Percentiles rank a stretch among this genome's conserved stretches.
These are phyloP conservation scores for Flaveria linearis DNA, from an alignment of 129 eudicot genomes.

Conservation along the genomic window DNA sequence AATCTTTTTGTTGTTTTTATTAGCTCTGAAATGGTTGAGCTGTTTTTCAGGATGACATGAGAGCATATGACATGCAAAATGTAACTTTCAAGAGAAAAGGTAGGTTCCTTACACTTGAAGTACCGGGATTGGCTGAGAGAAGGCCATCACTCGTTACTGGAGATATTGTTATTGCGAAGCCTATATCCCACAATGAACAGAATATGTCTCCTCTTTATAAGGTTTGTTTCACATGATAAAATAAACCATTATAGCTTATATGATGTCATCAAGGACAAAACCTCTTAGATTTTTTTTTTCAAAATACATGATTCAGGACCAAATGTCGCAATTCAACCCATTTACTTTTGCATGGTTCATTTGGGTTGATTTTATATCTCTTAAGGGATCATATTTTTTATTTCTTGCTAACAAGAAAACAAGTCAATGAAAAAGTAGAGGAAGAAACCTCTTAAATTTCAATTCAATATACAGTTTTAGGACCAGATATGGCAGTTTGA, in stretches of 20 bases:
- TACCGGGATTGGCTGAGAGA: conserved; percentile 90
- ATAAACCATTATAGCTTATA: neutral
- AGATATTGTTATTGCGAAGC: conserved; percentile 57
- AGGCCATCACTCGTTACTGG: conserved; percentile 77
- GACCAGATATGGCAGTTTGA: neutral
- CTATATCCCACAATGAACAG: conserved; percentile 42
- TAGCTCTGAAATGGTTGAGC: conserved; percentile 19
- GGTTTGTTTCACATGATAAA: conserved; percentile 42
- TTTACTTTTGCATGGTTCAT: neutral
- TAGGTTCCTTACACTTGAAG: conserved; percentile 64
- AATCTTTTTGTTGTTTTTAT: neutral
- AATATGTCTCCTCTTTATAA: conserved; percentile 32
- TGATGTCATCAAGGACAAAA: neutral
- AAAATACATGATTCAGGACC: neutral
- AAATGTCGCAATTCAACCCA: neutral
- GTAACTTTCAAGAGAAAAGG: conserved; percentile 46
- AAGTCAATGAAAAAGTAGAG: neutral
- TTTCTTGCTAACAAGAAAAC: neutral
- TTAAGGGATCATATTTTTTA: neutral
- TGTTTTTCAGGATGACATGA: conserved; percentile 64
- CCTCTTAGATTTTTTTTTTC: neutral
- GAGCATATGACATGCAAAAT: conserved; percentile 69
- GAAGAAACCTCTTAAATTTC: neutral
- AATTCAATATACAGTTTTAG: neutral
- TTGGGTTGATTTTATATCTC: neutral